Evolutionary conservation across 345 rosid species (phyloP), one percentile per base, ranked within the genome.

Genomic region (Linum usitatissimum): DNA sequence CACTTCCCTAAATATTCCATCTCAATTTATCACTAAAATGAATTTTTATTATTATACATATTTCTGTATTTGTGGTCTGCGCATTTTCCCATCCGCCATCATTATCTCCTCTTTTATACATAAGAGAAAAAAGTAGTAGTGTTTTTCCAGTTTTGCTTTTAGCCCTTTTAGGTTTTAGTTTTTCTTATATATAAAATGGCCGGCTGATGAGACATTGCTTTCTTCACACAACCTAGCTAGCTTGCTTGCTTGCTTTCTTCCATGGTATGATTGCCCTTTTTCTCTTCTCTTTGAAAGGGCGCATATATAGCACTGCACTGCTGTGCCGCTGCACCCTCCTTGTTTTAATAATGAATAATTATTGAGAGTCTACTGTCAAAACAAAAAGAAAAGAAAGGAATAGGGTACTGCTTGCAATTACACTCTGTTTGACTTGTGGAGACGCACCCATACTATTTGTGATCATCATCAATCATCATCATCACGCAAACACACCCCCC

Each of bases 381-480:
- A 23, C 28, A 23, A 2, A 23, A 23, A 1, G 2, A 23, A 23
- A 23, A 23, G 48, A 40, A 73, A 70, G n/a, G n/a, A n/a, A n/a
- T n/a, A 73, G 70, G 67, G 56, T 63, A 68, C 68, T 34, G 38
- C 38, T 70, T 66, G 78, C 70, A 71, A 79, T 79, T 69, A 74
- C 78, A 62, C 72, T 65, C 62, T 55, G 63, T 57, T 79, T 76
- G 78, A 76, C 78, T 67, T 61, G 40, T 12, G 13, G 51, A 5
- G 15, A 45, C 17, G 15, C 51, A 45, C 51, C 7, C 10, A 9
- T 12, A 9, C 3, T 34, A 34, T 7, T 34, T 4, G 38, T 34
- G 5, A 34, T 34, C 8, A 34, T 34, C 6, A 34, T 34, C 38
- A 15, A 45, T 45, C 51, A 45, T 45, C 51, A 45, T 45, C 51